Evolutionary conservation across 306 rosid species (phyloP).

Genomic region (Dalbergia cochinchinensis): DNA sequence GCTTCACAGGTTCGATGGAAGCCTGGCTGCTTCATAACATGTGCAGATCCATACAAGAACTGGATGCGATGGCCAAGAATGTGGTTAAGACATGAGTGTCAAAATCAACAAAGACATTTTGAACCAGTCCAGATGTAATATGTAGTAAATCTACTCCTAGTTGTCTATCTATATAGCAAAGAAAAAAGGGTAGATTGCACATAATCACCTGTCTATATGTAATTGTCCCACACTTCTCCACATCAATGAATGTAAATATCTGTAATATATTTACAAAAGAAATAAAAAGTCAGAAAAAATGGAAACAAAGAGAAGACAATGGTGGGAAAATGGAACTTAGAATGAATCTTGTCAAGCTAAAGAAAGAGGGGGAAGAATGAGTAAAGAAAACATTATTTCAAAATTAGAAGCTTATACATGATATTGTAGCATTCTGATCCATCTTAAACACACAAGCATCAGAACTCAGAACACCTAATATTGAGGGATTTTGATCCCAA

Average conservation of each 20-base stretch:
- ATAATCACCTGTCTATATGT: conserved; percentile 79
- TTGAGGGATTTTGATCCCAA: conserved; percentile 20
- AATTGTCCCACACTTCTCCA: conserved; percentile 70
- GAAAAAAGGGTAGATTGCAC: conserved; percentile 17
- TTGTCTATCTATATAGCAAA: not conserved
- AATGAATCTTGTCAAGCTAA: conserved; percentile 20
- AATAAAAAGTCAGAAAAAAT: conserved; percentile 12
- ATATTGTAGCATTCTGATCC: conserved; percentile 8
- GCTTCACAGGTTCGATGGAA: conserved; percentile 79
- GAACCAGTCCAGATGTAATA: conserved; percentile 7
- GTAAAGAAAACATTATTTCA: conserved; percentile 19
- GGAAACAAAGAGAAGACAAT: conserved; percentile 13
- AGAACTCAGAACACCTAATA: conserved; percentile 3
- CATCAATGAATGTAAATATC: conserved; percentile 82
- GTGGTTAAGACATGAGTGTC: not conserved
- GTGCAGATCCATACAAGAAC: conserved; percentile 80
- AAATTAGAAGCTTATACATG: conserved; percentile 21
- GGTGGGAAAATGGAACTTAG: not conserved
- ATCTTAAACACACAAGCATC: conserved; percentile 12
- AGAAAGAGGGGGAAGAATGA: conserved; percentile 9
- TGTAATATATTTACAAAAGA: conserved; percentile 46
- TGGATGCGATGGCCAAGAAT: conserved; percentile 50
- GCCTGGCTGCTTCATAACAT: conserved; percentile 68
- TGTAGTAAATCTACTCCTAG: not conserved
- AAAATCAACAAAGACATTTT: not conserved